These are phyloP conservation scores for Salix purpurea DNA, from an alignment of 345 rosid genomes.

Conservation along the genomic window DNA sequence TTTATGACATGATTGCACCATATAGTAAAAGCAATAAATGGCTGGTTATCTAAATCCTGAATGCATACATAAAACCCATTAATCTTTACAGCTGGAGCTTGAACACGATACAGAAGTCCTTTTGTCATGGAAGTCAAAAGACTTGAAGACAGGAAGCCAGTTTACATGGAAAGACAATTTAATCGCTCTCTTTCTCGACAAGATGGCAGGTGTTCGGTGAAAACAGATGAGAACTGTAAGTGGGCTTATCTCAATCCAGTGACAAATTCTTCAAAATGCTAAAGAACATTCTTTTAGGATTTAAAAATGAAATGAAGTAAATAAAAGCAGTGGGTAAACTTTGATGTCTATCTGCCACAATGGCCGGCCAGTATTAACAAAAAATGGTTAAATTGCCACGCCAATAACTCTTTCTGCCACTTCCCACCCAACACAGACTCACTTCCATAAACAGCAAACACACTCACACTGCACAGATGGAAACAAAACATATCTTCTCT, in stretches of 20 bases:
- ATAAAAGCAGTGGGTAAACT: background rate
- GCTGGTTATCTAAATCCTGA: background rate
- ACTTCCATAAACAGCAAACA: constrained; percentile 16
- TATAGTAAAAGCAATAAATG: background rate
- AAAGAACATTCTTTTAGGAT: background rate
- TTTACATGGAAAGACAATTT: background rate
- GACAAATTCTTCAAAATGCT: background rate
- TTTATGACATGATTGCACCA: background rate
- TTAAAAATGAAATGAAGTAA: background rate
- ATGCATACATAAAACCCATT: background rate
- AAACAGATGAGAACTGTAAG: background rate
- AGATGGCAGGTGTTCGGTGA: background rate
- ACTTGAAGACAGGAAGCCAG: background rate
- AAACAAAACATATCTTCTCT: constrained; percentile 10
- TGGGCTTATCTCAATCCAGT: background rate
- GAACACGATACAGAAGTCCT: background rate
- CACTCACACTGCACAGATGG: background rate
- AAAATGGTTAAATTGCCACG: background rate
- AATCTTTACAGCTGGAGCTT: background rate
- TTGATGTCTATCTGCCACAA: background rate
- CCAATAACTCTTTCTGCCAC: constrained; percentile 5
- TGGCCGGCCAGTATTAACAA: constrained; percentile 1
- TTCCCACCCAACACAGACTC: constrained; percentile 1
- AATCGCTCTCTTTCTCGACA: background rate
- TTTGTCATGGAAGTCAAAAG: background rate